phyloP scores from a whole-genome alignment of 495 filamentous ascomycete species.

The Penicillium dipodomyicola region DNA sequence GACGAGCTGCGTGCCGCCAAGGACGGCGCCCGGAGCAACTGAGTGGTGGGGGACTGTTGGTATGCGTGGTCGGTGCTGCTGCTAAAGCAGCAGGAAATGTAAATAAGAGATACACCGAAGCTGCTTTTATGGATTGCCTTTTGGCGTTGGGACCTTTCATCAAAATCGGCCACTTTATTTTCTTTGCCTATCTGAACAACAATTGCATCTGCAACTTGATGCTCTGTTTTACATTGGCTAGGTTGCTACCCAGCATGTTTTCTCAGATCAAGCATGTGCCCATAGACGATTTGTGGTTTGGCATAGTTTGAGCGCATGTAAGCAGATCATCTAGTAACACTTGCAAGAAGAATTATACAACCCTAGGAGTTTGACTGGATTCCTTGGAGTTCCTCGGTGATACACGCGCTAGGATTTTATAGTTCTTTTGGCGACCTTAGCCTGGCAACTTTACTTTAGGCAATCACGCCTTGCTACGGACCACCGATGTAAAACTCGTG shows the following conservation, averaged over 20 bases:
- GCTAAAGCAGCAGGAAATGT: conserved; percentile 41
- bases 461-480: not conserved
- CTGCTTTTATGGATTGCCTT: conserved; percentile 42
- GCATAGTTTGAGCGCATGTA: not conserved
- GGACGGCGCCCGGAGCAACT: conserved; percentile 86
- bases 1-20: conserved; percentile 87
- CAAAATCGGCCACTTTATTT: conserved; percentile 4
- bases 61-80: conserved; percentile 25
- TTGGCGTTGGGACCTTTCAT: conserved; percentile 36
- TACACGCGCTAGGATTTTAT: not conserved
- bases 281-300: not conserved
- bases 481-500: not conserved
- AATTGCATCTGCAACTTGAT: not conserved
- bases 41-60: conserved; percentile 27
- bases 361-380: not conserved
- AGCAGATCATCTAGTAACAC: not conserved
- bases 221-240: not conserved
- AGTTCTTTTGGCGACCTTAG: not conserved
- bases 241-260: not conserved
- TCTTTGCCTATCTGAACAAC: not conserved
- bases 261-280: not conserved
- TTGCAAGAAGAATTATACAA: not conserved
- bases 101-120: conserved; percentile 45
- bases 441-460: not conserved
- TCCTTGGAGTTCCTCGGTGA: not conserved